phyloP scores from a whole-genome alignment of 2,329 filamentous ascomycete species.

The Ophiostoma ulmi region DNA sequence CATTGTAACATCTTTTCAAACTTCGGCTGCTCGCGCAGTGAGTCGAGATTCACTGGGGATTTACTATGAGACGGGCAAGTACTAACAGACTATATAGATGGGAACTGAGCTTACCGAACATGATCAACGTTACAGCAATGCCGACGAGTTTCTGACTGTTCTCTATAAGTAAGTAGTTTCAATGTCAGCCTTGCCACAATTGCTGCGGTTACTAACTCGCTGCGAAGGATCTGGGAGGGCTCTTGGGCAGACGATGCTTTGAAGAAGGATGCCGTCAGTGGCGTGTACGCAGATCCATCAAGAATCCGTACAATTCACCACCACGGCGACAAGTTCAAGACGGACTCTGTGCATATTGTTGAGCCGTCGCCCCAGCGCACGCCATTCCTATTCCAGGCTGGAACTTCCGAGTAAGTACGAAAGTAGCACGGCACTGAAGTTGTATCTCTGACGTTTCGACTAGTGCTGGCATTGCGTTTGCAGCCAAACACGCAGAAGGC shows the following conservation, averaged over 20 bases:
- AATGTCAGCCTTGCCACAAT: too few relatives aligned
- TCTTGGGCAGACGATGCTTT: slow-evolving; percentile 10
- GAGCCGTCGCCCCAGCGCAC: slow-evolving; percentile 1
- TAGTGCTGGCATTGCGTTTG: neutral
- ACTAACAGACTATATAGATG: neutral
- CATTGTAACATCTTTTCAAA: slow-evolving; percentile 7
- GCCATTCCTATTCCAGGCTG: neutral
- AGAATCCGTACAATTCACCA: neutral
- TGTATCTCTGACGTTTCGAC: neutral
- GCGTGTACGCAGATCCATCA: neutral
- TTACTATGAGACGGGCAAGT: neutral
- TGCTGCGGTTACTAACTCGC: neutral
- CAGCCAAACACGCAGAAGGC: neutral
- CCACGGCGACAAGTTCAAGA: neutral
- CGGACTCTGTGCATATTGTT: neutral
- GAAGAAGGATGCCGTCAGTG: neutral
- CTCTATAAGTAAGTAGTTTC: neutral
- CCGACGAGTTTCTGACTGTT: neutral
- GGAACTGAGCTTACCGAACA: neutral
- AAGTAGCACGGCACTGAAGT: neutral
- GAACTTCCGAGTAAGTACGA: neutral
- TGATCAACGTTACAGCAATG: neutral
- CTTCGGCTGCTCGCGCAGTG: neutral
- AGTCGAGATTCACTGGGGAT: neutral
- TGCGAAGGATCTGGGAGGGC: neutral